Evolutionary conservation across 1,284 basidiomycete genomes (phyloP), one percentile per base, ranked within the genome.

Genomic region (Moesziomyces parantarcticus): DNA sequence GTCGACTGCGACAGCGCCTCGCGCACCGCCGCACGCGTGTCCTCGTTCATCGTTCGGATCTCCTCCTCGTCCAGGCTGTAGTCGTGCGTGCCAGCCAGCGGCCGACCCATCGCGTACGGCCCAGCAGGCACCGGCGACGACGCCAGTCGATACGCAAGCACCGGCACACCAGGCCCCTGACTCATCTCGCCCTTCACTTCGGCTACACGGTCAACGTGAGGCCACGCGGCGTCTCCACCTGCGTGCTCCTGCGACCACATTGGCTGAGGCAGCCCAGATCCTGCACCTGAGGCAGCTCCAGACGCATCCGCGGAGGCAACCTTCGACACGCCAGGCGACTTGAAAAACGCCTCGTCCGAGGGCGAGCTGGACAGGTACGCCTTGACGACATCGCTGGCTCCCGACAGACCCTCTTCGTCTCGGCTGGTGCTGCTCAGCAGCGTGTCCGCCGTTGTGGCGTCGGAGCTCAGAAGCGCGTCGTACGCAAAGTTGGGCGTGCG

Each of bases 41-140:
- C 54, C 32, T 66, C 69, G 39, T 62, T 63, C 69, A 72, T 72
- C 11, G 61, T 55, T 14, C 69, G 69, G 43, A 72, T 66, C 46
- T 72, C 69, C 13, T 66, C 62, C 20, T 65, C 69, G 25, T 61
- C 63, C 14, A 72, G 32, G 8, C 50, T 56, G 46, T 69, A 44
- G 18, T 63, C 66, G 34, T 63, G 66, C n/a, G 52, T 43, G 23
- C 52, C 52, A 8, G 56, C 56, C 21, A 56, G 55, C 8, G 50
- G 54, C 21, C 45, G 50, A 3, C 23, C 8, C 18, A 50, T 10
- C 14, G 55, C 11, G 26, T 54, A 50, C 23, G 18, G 42, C 6
- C 57, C 58, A 3, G 36, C 16, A 36, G 50, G 34, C 20, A 60
- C 16, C 3, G 64, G 64, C 8, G 64, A 61, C 18, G 64, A 61